Conservation (phyloP, 495 filamentous ascomycete species). For the Penicillium desertorum region DNA sequence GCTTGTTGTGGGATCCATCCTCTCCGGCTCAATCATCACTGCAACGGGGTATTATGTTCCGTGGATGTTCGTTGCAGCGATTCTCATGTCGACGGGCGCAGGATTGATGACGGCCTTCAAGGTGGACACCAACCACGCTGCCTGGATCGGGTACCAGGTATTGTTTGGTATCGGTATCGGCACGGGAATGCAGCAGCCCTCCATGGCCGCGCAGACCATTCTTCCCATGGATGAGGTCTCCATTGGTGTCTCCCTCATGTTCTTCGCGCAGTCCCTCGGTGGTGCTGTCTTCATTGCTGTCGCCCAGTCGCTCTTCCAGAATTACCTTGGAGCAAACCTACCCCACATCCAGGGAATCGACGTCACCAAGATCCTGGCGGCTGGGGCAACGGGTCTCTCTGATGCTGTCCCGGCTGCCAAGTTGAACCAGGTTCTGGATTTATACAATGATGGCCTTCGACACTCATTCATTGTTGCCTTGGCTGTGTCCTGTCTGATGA, state of each 20-base stretch:
- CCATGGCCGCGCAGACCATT: conserved; percentile 63
- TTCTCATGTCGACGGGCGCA: conserved; percentile 58
- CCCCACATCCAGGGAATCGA: conserved; percentile 45
- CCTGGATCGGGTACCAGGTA: conserved; percentile 71
- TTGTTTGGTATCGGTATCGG: conserved; percentile 72
- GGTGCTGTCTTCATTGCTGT: conserved; percentile 64
- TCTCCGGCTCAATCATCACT: conserved; percentile 53
- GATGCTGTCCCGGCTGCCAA: conserved; percentile 44
- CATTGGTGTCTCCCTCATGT: conserved; percentile 61
- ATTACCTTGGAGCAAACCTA: conserved; percentile 47
- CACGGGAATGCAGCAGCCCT: conserved; percentile 67
- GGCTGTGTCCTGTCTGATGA: conserved; percentile 52
- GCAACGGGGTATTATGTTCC: conserved; percentile 67
- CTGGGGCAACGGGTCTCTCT: conserved; percentile 21
- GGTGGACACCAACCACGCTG: conserved; percentile 43
- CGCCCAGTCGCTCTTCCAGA: conserved; percentile 58
- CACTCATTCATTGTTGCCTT: conserved; percentile 53
- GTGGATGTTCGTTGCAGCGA: conserved; percentile 51
- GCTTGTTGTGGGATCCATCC: conserved; percentile 43
- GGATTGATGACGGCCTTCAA: conserved; percentile 64
- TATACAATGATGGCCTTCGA: conserved; percentile 59
- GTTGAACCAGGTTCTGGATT: conserved; percentile 40
- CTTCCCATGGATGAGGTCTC: conserved; percentile 57
- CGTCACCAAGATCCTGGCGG: conserved; percentile 24
- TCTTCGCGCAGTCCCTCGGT: conserved; percentile 66